Conservation (phyloP, 2,329 filamentous ascomycete genomes). For the Verticillium tricorpus region DNA sequence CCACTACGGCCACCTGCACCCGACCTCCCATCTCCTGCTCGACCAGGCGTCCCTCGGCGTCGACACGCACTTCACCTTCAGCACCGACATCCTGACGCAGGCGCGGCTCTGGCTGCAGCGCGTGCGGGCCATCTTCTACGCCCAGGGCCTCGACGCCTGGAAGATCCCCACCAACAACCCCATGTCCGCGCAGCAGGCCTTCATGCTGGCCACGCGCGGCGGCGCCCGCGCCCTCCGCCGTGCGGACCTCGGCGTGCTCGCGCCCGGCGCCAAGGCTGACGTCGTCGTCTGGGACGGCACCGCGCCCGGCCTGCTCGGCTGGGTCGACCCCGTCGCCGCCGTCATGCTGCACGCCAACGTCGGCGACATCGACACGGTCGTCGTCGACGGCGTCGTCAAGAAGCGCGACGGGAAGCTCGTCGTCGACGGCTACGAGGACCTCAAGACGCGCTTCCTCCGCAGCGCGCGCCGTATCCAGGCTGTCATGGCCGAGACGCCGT, state of each 20-base stretch:
- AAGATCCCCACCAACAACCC: slow-evolving; percentile 41
- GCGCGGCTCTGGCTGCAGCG: slow-evolving; percentile 50
- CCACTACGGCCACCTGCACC: slow-evolving; percentile 52
- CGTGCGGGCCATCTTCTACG: slow-evolving; percentile 32
- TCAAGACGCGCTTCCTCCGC: slow-evolving; percentile 25
- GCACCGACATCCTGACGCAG: slow-evolving; percentile 45
- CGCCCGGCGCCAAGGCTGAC: slow-evolving; percentile 47
- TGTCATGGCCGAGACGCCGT: slow-evolving; percentile 17
- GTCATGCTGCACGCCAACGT: slow-evolving; percentile 50
- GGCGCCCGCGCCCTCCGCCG: slow-evolving; percentile 47
- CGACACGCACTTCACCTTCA: slow-evolving; percentile 50
- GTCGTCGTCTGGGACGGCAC: slow-evolving; percentile 47
- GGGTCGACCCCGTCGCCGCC: slow-evolving; percentile 51
- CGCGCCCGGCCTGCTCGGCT: slow-evolving; percentile 46
- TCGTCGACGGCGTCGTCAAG: slow-evolving; percentile 42
- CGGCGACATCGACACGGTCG: slow-evolving; percentile 45
- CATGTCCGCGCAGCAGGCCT: slow-evolving; percentile 50
- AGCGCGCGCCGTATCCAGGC: slow-evolving; percentile 28
- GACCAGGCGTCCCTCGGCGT: slow-evolving; percentile 50
- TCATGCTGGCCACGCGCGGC: slow-evolving; percentile 47
- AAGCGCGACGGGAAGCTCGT: slow-evolving; percentile 39
- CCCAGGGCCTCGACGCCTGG: slow-evolving; percentile 32
- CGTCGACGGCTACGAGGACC: slow-evolving; percentile 18
- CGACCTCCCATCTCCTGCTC: slow-evolving; percentile 32
- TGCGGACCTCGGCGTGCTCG: slow-evolving; percentile 45